Conservation (phyloP, 2,329 filamentous ascomycete species). For the Arthrinium phaeospermum region DNA sequence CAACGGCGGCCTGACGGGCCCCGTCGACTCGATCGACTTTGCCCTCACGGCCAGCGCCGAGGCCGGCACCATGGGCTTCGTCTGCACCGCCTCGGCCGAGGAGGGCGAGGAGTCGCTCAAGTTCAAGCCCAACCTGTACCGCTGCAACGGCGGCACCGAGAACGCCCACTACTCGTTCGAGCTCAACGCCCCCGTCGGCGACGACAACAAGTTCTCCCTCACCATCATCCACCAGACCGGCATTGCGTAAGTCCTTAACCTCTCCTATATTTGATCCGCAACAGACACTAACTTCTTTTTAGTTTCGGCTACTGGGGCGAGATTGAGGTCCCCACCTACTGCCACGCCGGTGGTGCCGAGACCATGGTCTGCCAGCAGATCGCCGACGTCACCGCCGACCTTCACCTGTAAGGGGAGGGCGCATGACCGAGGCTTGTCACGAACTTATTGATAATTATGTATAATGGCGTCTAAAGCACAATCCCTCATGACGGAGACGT, state of each 20-base stretch:
- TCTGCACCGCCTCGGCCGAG: not conserved
- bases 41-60: not conserved
- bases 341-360: slow-evolving; percentile 11
- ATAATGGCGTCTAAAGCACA: not conserved
- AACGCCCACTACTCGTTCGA: not conserved
- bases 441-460: not conserved
- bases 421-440: not conserved
- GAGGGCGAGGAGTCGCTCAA: not conserved
- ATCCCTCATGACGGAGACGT: not conserved
- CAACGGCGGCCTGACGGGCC: not conserved
- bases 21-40: slow-evolving; percentile 4
- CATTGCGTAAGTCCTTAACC: not conserved
- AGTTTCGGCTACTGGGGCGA: not conserved
- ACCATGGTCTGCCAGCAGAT: slow-evolving; percentile 11
- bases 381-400: slow-evolving; percentile 3
- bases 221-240: not conserved
- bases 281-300: not conserved
- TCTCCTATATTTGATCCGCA: too few relatives aligned
- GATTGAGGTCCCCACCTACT: not conserved
- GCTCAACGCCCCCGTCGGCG: not conserved
- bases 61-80: not conserved
- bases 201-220: not conserved
- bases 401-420: not conserved
- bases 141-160: slow-evolving; percentile 8
- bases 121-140: not conserved